Conservation (phyloP, 352 stramenopile genomes). For the Phytophthora citrophthora region DNA sequence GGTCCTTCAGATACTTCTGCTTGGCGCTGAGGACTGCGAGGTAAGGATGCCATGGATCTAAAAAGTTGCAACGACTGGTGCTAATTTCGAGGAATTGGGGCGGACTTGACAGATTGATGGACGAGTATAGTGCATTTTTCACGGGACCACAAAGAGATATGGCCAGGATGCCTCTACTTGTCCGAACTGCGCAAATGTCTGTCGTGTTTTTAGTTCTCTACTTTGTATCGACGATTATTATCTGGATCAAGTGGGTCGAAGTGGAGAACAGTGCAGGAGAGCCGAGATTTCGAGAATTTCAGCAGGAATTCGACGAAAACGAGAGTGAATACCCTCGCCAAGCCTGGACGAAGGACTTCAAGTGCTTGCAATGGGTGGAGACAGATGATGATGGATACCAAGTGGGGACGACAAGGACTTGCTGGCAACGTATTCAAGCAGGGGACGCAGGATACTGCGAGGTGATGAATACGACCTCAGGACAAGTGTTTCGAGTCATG, state of each 20-base stretch:
- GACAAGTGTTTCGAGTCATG: constrained; percentile 66
- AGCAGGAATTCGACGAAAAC: not conserved
- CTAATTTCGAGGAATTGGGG: too few relatives aligned
- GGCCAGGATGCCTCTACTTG: constrained; percentile 5
- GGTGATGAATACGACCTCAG: constrained; percentile 58
- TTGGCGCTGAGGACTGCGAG: constrained; percentile 29
- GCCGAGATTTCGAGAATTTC: not conserved
- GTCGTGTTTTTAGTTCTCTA: constrained; percentile 32
- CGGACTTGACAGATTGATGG: constrained; percentile 8
- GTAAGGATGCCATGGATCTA: constrained; percentile 11
- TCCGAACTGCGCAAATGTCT: constrained; percentile 11
- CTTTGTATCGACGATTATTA: constrained; percentile 27
- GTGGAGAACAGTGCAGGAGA: constrained; percentile 19
- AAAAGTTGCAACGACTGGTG: constrained; percentile 13
- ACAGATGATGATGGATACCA: constrained; percentile 60
- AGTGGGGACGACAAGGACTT: constrained; percentile 53
- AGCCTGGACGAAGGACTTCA: constrained; percentile 53
- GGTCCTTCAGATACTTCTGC: constrained; percentile 8
- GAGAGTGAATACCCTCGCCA: constrained; percentile 19
- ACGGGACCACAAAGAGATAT: too few relatives aligned
- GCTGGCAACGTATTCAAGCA: constrained; percentile 64
- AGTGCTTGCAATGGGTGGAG: constrained; percentile 71
- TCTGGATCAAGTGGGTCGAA: constrained; percentile 41
- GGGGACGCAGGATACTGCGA: constrained; percentile 72
- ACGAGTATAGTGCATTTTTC: not conserved